These are phyloP conservation scores for Turnera subulata DNA, from an alignment of 345 rosid species.

Conservation along the genomic window DNA sequence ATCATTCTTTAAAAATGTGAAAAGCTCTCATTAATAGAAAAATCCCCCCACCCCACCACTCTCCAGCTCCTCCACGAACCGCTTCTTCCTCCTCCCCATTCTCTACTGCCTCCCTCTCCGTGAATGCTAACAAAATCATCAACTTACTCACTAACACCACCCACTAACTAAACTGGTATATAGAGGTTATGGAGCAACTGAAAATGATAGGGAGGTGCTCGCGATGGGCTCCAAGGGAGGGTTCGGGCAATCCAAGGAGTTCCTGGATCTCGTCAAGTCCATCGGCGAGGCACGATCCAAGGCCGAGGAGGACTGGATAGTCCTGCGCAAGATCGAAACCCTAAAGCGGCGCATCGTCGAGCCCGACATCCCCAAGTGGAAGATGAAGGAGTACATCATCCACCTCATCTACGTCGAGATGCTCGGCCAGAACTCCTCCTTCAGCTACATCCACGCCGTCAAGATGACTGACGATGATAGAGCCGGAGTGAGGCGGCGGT, in stretches of 20 bases:
- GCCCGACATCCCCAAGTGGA: slow-evolving; percentile 87
- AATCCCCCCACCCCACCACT: too few relatives aligned
- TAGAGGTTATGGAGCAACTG: too few relatives aligned
- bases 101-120: too few relatives aligned
- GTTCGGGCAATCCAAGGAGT: slow-evolving; percentile 89
- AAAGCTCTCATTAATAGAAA: too few relatives aligned
- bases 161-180: too few relatives aligned
- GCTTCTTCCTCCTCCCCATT: too few relatives aligned
- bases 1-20: too few relatives aligned
- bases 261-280: slow-evolving; percentile 92
- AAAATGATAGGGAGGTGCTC: too few relatives aligned
- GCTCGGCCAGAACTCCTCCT: slow-evolving; percentile 98
- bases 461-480: slow-evolving; percentile 52
- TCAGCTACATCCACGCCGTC: slow-evolving; percentile 96
- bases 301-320: slow-evolving; percentile 96
- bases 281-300: slow-evolving; percentile 99
- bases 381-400: slow-evolving; percentile 92
- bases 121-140: too few relatives aligned
- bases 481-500: too few relatives aligned
- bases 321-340: slow-evolving; percentile 84
- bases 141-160: too few relatives aligned
- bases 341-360: slow-evolving; percentile 79
- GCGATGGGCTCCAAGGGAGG: slow-evolving; percentile 75
- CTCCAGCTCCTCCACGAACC: too few relatives aligned
- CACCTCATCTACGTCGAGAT: slow-evolving; percentile 89